Percentiles rank a stretch among this genome's conserved stretches.
These are phyloP conservation scores for Trichoderma parareesei DNA, from an alignment of 495 filamentous ascomycete species.

Conservation along the genomic window DNA sequence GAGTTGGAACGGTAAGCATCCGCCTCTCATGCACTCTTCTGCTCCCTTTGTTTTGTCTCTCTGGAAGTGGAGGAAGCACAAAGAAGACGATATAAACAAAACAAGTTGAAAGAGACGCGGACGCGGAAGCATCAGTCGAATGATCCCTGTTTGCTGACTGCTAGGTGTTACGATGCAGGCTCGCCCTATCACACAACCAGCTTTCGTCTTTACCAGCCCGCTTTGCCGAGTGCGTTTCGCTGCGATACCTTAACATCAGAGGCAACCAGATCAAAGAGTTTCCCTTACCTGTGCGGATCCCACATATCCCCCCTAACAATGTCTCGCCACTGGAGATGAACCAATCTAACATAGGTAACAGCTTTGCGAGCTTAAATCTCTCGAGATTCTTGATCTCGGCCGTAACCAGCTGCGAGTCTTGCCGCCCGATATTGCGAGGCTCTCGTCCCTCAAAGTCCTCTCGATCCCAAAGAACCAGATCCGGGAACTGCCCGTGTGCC, in stretches of 20 bases:
- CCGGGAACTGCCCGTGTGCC: slow-evolving; percentile 66
- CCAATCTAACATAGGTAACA: slow-evolving; percentile 17
- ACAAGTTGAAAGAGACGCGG: neutral
- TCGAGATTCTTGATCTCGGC: slow-evolving; percentile 89
- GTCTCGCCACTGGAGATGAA: neutral
- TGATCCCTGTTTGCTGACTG: slow-evolving; percentile 8
- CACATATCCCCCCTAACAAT: neutral
- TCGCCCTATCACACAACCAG: slow-evolving; percentile 85
- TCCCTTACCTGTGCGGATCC: slow-evolving; percentile 57
- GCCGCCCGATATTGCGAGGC: slow-evolving; percentile 68
- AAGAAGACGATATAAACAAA: neutral
- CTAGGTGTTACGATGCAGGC: slow-evolving; percentile 37
- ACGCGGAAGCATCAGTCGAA: neutral
- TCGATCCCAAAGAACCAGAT: slow-evolving; percentile 81
- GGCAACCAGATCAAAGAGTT: slow-evolving; percentile 84
- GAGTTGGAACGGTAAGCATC: slow-evolving; percentile 74
- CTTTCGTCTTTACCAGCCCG: slow-evolving; percentile 68
- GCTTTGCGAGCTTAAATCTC: slow-evolving; percentile 70
- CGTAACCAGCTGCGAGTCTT: slow-evolving; percentile 71
- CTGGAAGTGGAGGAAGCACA: neutral
- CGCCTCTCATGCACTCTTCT: neutral
- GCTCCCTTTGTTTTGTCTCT: too few relatives aligned
- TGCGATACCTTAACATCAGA: slow-evolving; percentile 92
- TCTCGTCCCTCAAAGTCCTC: slow-evolving; percentile 69
- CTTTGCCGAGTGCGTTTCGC: slow-evolving; percentile 76